phyloP scores from a whole-genome alignment of 371 early-diverging fungal genomes.

The Mucor saturninus region DNA sequence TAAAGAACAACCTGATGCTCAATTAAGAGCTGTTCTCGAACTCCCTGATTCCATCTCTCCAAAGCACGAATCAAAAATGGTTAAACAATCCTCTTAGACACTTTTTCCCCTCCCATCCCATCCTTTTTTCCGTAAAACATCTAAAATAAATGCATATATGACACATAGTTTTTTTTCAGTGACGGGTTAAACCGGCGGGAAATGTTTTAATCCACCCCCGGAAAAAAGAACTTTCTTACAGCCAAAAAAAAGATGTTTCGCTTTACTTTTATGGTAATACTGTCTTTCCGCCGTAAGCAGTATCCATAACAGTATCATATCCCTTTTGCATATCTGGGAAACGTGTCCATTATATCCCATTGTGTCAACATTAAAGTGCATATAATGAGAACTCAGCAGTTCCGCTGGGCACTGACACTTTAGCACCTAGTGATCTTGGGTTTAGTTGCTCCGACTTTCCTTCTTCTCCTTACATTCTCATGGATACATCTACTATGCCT shows the following conservation, averaged over 20 bases:
- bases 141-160: conserved; percentile 2
- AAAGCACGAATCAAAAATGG: conserved; percentile 25
- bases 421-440: neutral
- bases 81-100: conserved; percentile 15
- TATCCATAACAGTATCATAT: conserved; percentile 11
- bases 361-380: conserved; percentile 10
- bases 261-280: too few relatives aligned
- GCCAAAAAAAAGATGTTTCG: too few relatives aligned
- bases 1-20: conserved; percentile 45
- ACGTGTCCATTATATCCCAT: conserved; percentile 18
- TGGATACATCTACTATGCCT: conserved; percentile 4
- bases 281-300: neutral
- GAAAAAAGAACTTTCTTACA: too few relatives aligned
- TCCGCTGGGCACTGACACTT: conserved; percentile 14
- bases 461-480: conserved; percentile 10
- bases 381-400: conserved; percentile 17
- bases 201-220: neutral
- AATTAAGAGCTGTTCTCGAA: conserved; percentile 49
- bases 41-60: conserved; percentile 38
- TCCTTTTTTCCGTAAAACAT: neutral
- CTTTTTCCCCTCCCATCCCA: neutral
- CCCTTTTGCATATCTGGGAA: conserved; percentile 17
- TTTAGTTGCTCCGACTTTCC: conserved; percentile 9
- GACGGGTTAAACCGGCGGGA: neutral
- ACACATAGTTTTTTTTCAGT: neutral